A percentile compares a stretch with the other conserved stretches of the same genome.
phyloP scores from a whole-genome alignment of 805 yeast genomes.

The Brettanomyces bruxellensis region DNA sequence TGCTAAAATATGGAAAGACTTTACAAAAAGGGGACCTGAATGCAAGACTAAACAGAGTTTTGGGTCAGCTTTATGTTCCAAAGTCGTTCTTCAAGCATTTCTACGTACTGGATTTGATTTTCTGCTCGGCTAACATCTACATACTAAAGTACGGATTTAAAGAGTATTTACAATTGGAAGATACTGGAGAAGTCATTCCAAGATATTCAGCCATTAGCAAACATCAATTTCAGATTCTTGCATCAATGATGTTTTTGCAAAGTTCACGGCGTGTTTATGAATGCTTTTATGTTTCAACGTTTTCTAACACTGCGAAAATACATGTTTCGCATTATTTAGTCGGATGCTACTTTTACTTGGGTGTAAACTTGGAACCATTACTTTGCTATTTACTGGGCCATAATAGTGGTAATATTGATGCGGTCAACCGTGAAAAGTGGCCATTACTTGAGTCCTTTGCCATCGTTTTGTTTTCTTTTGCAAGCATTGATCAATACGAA shows the following conservation, averaged over 20 bases:
- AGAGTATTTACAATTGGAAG: background rate
- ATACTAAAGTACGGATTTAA: background rate
- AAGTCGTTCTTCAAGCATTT: constrained; percentile 57
- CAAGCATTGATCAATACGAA: constrained; percentile 36
- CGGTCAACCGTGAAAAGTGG: background rate
- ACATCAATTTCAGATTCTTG: background rate
- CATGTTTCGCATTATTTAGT: constrained; percentile 58
- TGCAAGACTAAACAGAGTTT: background rate
- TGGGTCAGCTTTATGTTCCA: constrained; percentile 36
- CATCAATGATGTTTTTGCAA: constrained; percentile 30
- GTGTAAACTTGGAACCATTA: constrained; percentile 31
- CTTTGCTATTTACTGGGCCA: background rate
- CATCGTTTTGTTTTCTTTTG: constrained; percentile 19
- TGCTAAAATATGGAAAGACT: constrained; percentile 13
- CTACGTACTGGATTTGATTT: constrained; percentile 36
- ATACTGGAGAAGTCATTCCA: background rate
- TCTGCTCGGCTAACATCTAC: constrained; percentile 14
- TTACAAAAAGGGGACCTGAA: background rate
- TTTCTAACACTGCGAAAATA: constrained; percentile 41
- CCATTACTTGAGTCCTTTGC: background rate
- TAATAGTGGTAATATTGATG: background rate
- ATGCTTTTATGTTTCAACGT: constrained; percentile 39
- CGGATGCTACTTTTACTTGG: constrained; percentile 51
- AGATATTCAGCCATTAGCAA: background rate
- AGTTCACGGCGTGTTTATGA: constrained; percentile 48